Evolutionary conservation across 805 yeast species (phyloP).

Genomic region (Yamadazyma nakazawae): DNA sequence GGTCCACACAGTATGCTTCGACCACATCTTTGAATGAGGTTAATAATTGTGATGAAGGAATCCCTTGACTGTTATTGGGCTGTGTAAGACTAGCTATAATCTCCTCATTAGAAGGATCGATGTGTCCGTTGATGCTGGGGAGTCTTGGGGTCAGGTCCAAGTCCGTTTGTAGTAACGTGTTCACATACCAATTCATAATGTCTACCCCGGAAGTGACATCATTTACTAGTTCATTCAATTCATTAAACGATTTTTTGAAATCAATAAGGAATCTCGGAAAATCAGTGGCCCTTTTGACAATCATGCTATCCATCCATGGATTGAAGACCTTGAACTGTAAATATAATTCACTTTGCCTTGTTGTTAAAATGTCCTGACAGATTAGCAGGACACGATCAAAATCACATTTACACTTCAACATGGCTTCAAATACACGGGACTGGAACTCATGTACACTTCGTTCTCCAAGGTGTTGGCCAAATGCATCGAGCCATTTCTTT

Average conservation of each 20-base stretch:
- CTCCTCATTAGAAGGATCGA: background rate
- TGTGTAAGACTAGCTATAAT: background rate
- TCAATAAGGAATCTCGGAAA: background rate
- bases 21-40: constrained; percentile 49
- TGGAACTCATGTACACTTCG: background rate
- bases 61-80: constrained; percentile 21
- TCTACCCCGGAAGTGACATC: background rate
- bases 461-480: constrained; percentile 4
- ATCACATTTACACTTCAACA: background rate
- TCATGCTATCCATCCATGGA: constrained; percentile 24
- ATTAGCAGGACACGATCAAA: background rate
- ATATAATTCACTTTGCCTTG: constrained; percentile 14
- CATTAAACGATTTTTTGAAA: constrained; percentile 5
- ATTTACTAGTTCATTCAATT: background rate
- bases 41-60: constrained; percentile 41
- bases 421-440: background rate
- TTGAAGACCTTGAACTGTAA: constrained; percentile 37
- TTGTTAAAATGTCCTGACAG: background rate
- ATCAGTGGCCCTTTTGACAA: background rate
- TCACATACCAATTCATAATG: constrained; percentile 14
- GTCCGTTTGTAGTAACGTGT: background rate
- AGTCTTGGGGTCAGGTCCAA: background rate
- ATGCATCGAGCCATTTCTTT: constrained; percentile 9
- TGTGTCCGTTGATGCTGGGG: constrained; percentile 1
- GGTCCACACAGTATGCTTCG: constrained; percentile 52